Conservation (phyloP, 2,329 filamentous ascomycete genomes). For the Pestalotiopsis fici region DNA sequence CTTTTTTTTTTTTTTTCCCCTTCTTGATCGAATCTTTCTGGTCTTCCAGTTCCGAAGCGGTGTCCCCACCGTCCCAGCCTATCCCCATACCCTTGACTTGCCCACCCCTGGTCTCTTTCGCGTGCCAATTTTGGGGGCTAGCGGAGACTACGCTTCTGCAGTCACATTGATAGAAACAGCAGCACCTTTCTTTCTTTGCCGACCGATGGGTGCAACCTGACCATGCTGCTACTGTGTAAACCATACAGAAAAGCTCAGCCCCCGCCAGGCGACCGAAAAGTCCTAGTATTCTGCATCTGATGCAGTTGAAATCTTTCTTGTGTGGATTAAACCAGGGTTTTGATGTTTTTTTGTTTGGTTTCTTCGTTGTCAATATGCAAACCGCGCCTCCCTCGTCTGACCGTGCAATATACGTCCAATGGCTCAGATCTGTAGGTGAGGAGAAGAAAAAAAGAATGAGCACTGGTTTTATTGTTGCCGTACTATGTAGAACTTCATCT, state of each 20-base stretch:
- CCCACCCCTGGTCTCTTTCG: not conserved
- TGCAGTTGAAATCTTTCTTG: not conserved
- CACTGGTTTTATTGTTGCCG: too few species aligned
- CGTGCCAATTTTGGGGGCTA: constrained; percentile 2
- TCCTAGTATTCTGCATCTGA: not conserved
- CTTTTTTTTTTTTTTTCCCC: not conserved
- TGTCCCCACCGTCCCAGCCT: not conserved
- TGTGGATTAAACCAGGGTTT: not conserved
- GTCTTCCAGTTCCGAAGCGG: not conserved
- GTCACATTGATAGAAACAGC: not conserved
- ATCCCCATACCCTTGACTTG: not conserved
- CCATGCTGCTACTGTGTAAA: not conserved
- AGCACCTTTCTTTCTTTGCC: not conserved
- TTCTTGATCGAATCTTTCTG: not conserved
- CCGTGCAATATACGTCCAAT: not conserved
- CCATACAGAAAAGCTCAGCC: not conserved
- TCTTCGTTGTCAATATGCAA: not conserved
- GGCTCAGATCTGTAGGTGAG: too few species aligned
- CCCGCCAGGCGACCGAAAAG: not conserved
- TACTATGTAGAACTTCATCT: too few species aligned
- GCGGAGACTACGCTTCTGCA: not conserved
- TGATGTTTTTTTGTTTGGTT: not conserved
- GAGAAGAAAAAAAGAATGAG: too few species aligned
- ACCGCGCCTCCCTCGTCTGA: not conserved
- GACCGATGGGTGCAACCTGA: not conserved